These are phyloP conservation scores for Phytopythium ostracodes DNA, from an alignment of 352 stramenopile species.

Conservation along the genomic window DNA sequence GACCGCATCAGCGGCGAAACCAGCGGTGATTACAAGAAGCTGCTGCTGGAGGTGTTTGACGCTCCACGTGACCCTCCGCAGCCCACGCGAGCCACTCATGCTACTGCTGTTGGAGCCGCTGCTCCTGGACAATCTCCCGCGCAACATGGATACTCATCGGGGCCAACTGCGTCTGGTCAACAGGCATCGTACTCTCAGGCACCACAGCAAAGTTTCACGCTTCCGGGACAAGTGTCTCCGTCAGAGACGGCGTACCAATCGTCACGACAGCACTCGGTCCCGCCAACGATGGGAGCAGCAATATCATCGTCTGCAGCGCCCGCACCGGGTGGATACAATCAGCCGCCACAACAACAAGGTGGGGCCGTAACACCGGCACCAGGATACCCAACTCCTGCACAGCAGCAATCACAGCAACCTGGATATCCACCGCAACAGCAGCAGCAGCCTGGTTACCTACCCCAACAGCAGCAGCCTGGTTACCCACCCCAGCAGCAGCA, in stretches of 20 bases:
- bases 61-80: constrained; percentile 42
- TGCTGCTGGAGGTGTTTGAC: constrained; percentile 65
- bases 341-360: constrained; percentile 13
- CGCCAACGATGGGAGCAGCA: background rate
- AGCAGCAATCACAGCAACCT: constrained; percentile 5
- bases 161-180: background rate
- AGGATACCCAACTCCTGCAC: constrained; percentile 11
- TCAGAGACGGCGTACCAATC: background rate
- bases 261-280: background rate
- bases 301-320: constrained; percentile 1
- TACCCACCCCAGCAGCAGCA: constrained; percentile 20
- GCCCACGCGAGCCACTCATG: background rate
- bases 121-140: constrained; percentile 7
- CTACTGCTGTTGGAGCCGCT: background rate
- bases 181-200: background rate
- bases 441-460: constrained; percentile 19
- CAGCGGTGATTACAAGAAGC: constrained; percentile 57
- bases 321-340: constrained; percentile 10
- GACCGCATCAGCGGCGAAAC: constrained; percentile 57
- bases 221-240: background rate
- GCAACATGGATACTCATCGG: background rate
- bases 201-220: background rate
- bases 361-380: constrained; percentile 10
- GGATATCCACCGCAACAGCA: constrained; percentile 25
- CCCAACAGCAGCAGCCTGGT: constrained; percentile 13